These are phyloP conservation scores for Solanum pennellii DNA, from an alignment of 257 asterid species.

Conservation along the genomic window DNA sequence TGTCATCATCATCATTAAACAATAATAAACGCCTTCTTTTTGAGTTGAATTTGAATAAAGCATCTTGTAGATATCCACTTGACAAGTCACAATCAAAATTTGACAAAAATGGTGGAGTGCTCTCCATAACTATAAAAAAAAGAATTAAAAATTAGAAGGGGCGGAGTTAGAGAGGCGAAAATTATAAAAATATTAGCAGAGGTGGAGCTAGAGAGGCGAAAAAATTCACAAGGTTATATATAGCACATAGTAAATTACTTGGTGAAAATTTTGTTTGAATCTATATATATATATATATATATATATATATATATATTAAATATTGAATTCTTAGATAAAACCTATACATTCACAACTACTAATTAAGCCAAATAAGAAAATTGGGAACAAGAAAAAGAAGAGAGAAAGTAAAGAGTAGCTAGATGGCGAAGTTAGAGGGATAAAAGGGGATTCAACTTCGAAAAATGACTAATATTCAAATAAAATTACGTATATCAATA, in stretches of 20 bases:
- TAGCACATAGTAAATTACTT: neutral
- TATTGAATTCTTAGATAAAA: neutral
- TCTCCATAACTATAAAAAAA: slow-evolving; percentile 11
- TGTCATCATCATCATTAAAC: slow-evolving; percentile 6
- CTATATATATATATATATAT: too few relatives aligned
- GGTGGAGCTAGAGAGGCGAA: neutral
- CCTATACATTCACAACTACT: neutral
- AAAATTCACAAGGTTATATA: neutral
- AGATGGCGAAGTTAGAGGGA: neutral
- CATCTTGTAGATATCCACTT: slow-evolving; percentile 87
- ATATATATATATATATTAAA: too few relatives aligned
- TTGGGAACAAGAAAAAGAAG: neutral
- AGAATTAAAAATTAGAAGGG: neutral
- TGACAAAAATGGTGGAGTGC: slow-evolving; percentile 27
- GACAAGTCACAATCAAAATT: slow-evolving; percentile 30
- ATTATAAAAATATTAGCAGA: neutral
- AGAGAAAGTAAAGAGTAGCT: neutral
- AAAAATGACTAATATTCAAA: neutral
- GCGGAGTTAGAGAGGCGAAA: neutral
- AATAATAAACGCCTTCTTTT: slow-evolving; percentile 51
- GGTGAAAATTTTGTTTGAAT: neutral
- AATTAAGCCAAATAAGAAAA: neutral
- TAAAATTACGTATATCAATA: neutral
- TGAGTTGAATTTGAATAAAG: slow-evolving; percentile 55
- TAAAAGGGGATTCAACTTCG: neutral